Base-by-base conservation (phyloP, 176 grass and related monocot genomes). In the Cenchrus purpureus region DNA sequence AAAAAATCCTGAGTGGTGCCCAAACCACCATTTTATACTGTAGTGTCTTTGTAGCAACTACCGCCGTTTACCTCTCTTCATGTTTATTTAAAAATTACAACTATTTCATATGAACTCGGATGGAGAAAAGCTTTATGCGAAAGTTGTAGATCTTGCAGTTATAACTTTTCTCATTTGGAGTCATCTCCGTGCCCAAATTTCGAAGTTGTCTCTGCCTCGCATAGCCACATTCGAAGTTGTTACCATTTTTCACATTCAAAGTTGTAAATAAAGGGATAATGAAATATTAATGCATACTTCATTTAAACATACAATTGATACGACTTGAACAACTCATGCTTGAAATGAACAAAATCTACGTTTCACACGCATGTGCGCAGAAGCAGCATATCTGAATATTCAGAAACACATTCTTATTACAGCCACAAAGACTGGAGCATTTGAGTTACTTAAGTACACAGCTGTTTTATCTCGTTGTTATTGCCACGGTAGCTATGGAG, bases 381-480 rank as follows among this genome's bases (percentile, higher is more conserved):
- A 49, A 79, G 43, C 64, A 44, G 19, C 60, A 69, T 10, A 61
- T 61, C 32, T 54, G 20, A 31, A 63, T 11, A 71, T 66, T 77
- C 45, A 64, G 31, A 79, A 31, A 14, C 20, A 44, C 14, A 0
- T 28, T 63, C 44, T 91, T 87, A 87, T 91, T 90, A 90, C 71
- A 86, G 55, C 17, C 16, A 62, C 43, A 45, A 61, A 69, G 68
- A 54, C 20, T 60, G 31, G 42, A n/a, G 20, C 52, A 67, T 37
- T 12, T 19, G 5, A 53, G 19, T 79, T 74, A 12, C 80, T 76
- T 73, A 58, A 22, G 56, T 8, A 56, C 65, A 73, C 29, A 42
- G 2, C 22, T 13, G 40, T 83, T 66, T 72, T 43, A 85, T 65
- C 52, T 44, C 65, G 4, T 49, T 19, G 73, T 87, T 87, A 80